Base-by-base conservation (phyloP, 1,284 basidiomycete genomes). In the Fomitopsis betulina region DNA sequence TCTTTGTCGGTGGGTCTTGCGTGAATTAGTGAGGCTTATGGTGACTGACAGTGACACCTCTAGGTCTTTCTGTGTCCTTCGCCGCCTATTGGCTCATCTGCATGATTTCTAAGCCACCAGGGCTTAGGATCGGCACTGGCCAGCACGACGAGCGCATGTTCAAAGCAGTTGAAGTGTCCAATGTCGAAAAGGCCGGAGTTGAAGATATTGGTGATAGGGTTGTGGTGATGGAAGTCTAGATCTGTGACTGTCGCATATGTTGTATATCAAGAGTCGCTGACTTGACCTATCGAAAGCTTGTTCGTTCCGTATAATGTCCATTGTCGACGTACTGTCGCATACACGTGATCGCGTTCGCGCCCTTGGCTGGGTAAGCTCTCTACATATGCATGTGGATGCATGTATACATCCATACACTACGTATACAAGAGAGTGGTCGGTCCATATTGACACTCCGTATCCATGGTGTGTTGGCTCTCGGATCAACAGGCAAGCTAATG, bases 51-150 rank as follows among this genome's bases (percentile, higher is more conserved):
- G 23, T 25, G 15, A 17, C 37, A 5, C 1, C 9, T 1, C 5
- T 39, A 57, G 56, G 56, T 25, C 39, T 57, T 7, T 53, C 33
- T 6, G 42, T 53, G 21, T 57, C 56, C 7, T 57, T 57, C 42
- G 27, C 42, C 4, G 56, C 56, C 19, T 57, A 53, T 42, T 57
- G 56, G 51, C 21, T 53, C 12, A 57, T 57, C 30, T 57, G 56
- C 40, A 45, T 9, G 25, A 53, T 57, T 39, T 57, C 56, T 19
- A 38, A 30, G 13, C 56, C 56, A 1, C 40, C 51, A 9, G 42
- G 42, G 21, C 5, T 53, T 33, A 51, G 51, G 17, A 37, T 57
- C 5, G 56, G 56, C n/a, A 30, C 43, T 2, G 37, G 17, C 33
- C 53, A 57, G 15, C 56, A 53, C 27, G 56, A 57, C 38, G 56